Base-by-base conservation (phyloP, 257 asterid species). In the Sherardia arvensis region DNA sequence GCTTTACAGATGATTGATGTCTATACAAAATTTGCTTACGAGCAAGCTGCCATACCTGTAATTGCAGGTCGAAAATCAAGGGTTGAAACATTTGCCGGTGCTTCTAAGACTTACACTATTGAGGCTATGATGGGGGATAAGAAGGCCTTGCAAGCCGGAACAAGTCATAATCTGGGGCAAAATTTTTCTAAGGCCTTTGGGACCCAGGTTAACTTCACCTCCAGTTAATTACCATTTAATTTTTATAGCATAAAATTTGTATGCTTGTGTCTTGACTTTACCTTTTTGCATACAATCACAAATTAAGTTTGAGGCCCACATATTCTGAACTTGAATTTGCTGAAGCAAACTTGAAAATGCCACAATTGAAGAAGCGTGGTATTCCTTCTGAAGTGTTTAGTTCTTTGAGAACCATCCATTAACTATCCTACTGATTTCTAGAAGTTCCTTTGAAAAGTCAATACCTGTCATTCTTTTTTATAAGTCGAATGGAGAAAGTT, bases 61-160 rank as follows among this genome's bases (percentile, higher is more conserved):
- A 84, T 93, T 77, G 81, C 84, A 67, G 99, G 99, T 77, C 86
- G 97, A 71, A 93, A 93, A 77, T 93, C 99, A 17, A 85, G 78
- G 83, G 69, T 80, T 63, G 99, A 93, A 73, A 93, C 99, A 21
- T 93, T 93, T 69, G 97, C 99, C 5, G 99, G 99, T 72, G 99
- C 99, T 77, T 67, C 85, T 2, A 87, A 64, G 79, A 93, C 99
- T 51, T 93, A 93, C 72, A 93, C 97, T 49, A 93, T 93, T 79
- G 97, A 90, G 77, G 99, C 97, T 62, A 93, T 93, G 97, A 87
- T 93, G 99, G 99, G 99, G 73, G 97, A 93, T 67, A 80, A 81
- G 58, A 93, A 93, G 83, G 99, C 99, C 74, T 75, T 93, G 84
- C 97, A 90, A 77, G 97, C 97, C 36, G 95, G 99, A 73, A 93